Evolutionary conservation across 768 basidiomycete species (phyloP), one percentile per base, ranked within the genome.

Genomic region (Leccinum fibrillosum): DNA sequence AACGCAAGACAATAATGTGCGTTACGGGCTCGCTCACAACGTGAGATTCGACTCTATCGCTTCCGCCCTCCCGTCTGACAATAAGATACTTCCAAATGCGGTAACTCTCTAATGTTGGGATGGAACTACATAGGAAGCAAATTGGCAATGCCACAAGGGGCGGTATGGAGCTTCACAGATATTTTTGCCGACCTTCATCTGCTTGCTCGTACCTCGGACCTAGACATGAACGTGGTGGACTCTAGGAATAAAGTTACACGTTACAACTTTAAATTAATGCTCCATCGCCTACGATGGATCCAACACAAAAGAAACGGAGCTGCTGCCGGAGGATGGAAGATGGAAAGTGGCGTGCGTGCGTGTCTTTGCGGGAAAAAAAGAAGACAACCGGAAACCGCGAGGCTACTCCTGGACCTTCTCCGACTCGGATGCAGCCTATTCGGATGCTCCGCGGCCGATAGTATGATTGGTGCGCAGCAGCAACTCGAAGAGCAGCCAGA

Each of bases 1-100:
- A 59, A 42, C 17, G 11, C 58, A 39, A 45, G 34, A 69, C 68
- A 69, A 69, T 69, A 69, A n/a, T 52, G 26, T 34, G 12, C 21
- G 17, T 25, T 35, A 50, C 26, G 7, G 4, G 11, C 13, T 13
- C 12, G 9, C 45, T 32, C 32, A 55, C 37, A 13, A 35, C 53
- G 64, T 62, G 68, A 49, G 60, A 56, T 34, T 13, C 49, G 23
- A 30, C 19, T 7, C n/a, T n/a, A 3, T 55, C 12, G 21, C 53
- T 57, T 58, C 32, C 17, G 17, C 30, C 44, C 1, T 37, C n/a
- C n/a, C 42, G 42, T 19, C 19, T 49, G 10, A 68, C 68, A 69
- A 69, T 69, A 62, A 59, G 30, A 34, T 21, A 5, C 32, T 7
- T 49, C 69, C 62, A 56, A 58, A 69, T 64, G 3, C 2, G 51